These are phyloP conservation scores for Thelonectria blattea DNA, from an alignment of 2,329 filamentous ascomycete species.

Conservation along the genomic window DNA sequence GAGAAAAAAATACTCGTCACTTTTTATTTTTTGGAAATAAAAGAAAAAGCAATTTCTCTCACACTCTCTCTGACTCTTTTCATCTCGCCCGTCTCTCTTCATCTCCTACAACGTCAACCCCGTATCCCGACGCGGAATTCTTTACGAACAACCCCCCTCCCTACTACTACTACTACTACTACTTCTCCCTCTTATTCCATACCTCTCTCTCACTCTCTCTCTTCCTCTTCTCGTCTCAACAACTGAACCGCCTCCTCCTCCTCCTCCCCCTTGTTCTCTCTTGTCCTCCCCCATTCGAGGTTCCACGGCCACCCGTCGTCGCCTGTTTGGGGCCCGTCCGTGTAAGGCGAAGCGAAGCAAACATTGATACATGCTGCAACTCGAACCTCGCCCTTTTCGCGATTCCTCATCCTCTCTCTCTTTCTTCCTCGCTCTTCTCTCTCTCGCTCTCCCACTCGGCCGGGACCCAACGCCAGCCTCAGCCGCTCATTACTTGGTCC, in stretches of 20 bases:
- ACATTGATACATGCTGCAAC: slow-evolving; percentile 28
- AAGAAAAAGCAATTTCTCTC: slow-evolving; percentile 1
- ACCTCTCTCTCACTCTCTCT: background rate
- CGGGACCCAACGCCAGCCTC: background rate
- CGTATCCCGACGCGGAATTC: slow-evolving; percentile 15
- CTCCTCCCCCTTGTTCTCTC: slow-evolving; percentile 19
- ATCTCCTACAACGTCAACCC: slow-evolving; percentile 12
- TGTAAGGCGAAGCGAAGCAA: slow-evolving; percentile 40
- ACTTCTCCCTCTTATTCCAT: background rate
- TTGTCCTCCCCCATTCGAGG: slow-evolving; percentile 33
- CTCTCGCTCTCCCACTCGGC: background rate
- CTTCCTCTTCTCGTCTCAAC: slow-evolving; percentile 11
- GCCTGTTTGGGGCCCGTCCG: slow-evolving; percentile 33
- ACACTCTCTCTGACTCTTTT: slow-evolving; percentile 4
- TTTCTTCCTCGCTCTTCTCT: slow-evolving; percentile 3
- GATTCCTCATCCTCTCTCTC: slow-evolving; percentile 11
- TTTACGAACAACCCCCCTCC: slow-evolving; percentile 7
- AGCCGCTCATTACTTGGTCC: background rate
- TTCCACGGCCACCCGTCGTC: slow-evolving; percentile 37
- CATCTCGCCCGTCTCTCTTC: background rate
- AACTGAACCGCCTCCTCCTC: background rate
- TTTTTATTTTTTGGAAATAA: background rate
- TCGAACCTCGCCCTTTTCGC: slow-evolving; percentile 25
- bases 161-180: background rate
- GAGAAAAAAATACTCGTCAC: background rate